A percentile compares a stretch with the other conserved stretches of the same genome.
Conservation (phyloP, 2,329 filamentous ascomycete genomes). For the Sarocladium brachiariae region DNA sequence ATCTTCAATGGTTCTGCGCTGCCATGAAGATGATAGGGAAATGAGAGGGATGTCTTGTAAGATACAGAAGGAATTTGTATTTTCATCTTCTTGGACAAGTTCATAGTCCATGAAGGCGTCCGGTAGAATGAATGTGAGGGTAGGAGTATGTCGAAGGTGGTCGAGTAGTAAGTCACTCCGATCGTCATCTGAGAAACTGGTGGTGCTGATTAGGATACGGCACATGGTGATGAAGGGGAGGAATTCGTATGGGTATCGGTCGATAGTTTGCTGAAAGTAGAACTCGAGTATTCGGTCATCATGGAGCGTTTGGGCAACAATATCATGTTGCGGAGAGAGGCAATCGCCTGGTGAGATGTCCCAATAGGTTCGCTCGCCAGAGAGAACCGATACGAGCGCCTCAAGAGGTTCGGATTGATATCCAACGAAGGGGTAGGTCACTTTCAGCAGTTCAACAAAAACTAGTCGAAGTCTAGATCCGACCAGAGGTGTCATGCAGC, state of each 20-base stretch:
- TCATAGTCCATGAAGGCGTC: conserved; percentile 66
- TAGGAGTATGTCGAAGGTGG: conserved; percentile 62
- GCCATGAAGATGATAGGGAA: conserved; percentile 36
- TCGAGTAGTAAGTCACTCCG: conserved; percentile 47
- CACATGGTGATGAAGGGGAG: conserved; percentile 69
- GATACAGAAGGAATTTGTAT: conserved; percentile 70
- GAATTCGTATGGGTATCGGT: conserved; percentile 81
- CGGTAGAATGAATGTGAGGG: conserved; percentile 73
- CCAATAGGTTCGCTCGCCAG: conserved; percentile 47
- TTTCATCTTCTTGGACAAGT: conserved; percentile 77
- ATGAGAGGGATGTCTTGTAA: conserved; percentile 59
- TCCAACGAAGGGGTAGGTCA: conserved; percentile 58
- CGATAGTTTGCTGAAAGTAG: conserved; percentile 61
- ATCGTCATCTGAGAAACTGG: conserved; percentile 24
- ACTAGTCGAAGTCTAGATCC: conserved; percentile 56
- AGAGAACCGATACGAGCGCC: conserved; percentile 58
- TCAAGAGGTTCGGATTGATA: conserved; percentile 68
- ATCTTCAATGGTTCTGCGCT: conserved; percentile 35
- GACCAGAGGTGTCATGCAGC: conserved; percentile 47
- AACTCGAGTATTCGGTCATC: conserved; percentile 43
- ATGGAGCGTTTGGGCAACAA: conserved; percentile 26
- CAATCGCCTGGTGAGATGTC: conserved; percentile 34
- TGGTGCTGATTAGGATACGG: conserved; percentile 48
- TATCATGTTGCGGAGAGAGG: conserved; percentile 26
- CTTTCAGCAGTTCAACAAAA: conserved; percentile 65